Evolutionary conservation across 2,329 filamentous ascomycete genomes (phyloP).

Genomic region (Aspergillus sp.): DNA sequence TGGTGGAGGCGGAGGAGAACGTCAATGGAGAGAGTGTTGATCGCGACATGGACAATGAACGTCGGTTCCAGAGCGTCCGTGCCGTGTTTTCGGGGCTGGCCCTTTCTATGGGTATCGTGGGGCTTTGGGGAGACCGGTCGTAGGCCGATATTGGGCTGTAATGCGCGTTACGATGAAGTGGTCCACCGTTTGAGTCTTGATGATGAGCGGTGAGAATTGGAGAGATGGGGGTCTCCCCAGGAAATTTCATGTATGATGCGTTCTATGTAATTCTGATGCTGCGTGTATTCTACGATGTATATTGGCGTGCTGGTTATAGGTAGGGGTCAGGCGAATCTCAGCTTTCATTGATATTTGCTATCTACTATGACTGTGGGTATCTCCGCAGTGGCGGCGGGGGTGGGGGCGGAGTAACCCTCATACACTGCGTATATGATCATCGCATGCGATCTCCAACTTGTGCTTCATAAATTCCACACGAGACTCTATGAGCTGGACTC

Average conservation of each 20-base stretch:
- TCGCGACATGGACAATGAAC: slow-evolving; percentile 43
- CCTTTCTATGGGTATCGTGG: slow-evolving; percentile 47
- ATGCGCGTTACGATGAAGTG: not conserved
- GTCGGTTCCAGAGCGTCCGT: slow-evolving; percentile 36
- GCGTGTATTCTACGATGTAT: not conserved
- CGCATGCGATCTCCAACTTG: not conserved
- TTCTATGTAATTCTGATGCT: not conserved
- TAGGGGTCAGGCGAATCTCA: not conserved
- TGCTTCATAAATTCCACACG: not conserved
- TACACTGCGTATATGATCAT: not conserved
- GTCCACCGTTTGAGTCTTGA: not conserved
- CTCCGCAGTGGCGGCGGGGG: slow-evolving; percentile 25
- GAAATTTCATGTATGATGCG: too few species aligned
- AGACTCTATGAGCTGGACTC: too few species aligned
- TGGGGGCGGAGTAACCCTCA: slow-evolving; percentile 10
- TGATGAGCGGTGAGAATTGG: too few species aligned
- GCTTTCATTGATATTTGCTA: not conserved
- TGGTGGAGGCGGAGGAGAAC: slow-evolving; percentile 37
- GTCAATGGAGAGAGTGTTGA: slow-evolving; percentile 47
- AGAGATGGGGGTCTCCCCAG: too few species aligned
- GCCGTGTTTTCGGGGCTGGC: slow-evolving; percentile 41
- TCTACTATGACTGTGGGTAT: not conserved
- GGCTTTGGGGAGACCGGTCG: slow-evolving; percentile 46
- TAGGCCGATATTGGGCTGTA: not conserved
- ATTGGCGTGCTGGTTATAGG: too few species aligned